Evolutionary conservation across 495 filamentous ascomycete genomes (phyloP), one percentile per base, ranked within the genome.

Genomic region (Podospora pseudopauciseta): DNA sequence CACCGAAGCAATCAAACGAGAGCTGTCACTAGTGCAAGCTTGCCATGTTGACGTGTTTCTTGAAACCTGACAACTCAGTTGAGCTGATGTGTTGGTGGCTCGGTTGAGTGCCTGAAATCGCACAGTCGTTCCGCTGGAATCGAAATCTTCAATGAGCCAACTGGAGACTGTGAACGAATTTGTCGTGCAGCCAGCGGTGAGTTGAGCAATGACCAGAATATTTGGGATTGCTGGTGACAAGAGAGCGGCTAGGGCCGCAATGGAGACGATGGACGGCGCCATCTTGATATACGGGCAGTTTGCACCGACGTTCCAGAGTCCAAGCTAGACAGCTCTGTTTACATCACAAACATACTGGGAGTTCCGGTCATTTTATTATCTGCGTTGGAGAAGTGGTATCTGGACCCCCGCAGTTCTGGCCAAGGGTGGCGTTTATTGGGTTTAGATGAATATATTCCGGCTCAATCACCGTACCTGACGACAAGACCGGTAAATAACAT

Each of bases 151-250:
- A 34, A 76, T 64, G 0, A 74, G 44, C 74, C 74, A 76, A 63
- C 74, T 74, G 15, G 74, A 72, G 15, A 66, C 60, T 7, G 67
- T 67, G 39, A 76, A 76, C 0, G 74, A 76, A 3, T 64, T 71
- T 13, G 68, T 54, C 11, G 74, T 76, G 65, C 74, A 76, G 2
- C 63, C 68, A 20, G 60, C 55, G 6, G 68, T 32, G 4, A 67
- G 15, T 56, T 70, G 68, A 7, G 27, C 67, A 20, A 11, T 20
- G 19, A 19, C 64, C 5, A 66, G 39, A 32, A 18, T 39, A 19
- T 64, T 60, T 1, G 27, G 18, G 9, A 44, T 28, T 5, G 59
- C 16, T 49, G 18, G n/a, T 49, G 27, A 61, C 59, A 63, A 27
- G 7, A 63, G 59, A 18, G 23, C 16, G 3, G 59, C 16, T 16